Base-by-base conservation (phyloP, 345 rosid species). In the Populus deltoides region DNA sequence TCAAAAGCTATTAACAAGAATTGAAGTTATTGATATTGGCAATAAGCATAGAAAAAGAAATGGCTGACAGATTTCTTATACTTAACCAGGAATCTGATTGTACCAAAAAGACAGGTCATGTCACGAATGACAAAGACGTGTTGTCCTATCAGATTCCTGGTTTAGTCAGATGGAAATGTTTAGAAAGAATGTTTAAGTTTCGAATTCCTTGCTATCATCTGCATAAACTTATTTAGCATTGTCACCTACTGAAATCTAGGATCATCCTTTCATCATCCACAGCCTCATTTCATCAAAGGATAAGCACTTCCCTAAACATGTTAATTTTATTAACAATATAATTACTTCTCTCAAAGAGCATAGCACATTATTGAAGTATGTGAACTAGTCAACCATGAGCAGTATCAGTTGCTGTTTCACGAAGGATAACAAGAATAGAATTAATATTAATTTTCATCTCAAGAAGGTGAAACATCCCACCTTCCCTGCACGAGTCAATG, bases 401-500 rank as follows among this genome's bases (percentile, higher is more conserved):
- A 27, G 22, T 15, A 31, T 70, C 51, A 45, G 35, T 45, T 72
- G 20, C 67, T 35, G 4, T 38, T 38, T 45, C 13, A 73, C 22
- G 10, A n/a, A 13, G 1, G 10, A 72, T 47, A 10, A 22, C 15
- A 72, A 12, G 2, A 0, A 5, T 15, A 35, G 27, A 12, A 51
- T 7, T n/a, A 71, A 8, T 1, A 66, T 8, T 18, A 65, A 75
- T 55, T 33, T 43, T 31, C 36, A 69, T 51, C 49, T 8, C 24
- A 51, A 25, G 53, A 38, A 7, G 20, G 71, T 1, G 43, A 69
- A 69, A 74, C 1, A 0, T 17, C 68, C 53, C 76, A 95, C 99
- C 96, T 89, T 93, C 15, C 88, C 93, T 16, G 92, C 81, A 69
- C 97, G 97, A 77, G 99, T 95, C 63, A 90, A 81, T 43, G 90